These are phyloP conservation scores for Cladochytrium replicatum DNA, from an alignment of 192 early-diverging fungal species.

Conservation along the genomic window DNA sequence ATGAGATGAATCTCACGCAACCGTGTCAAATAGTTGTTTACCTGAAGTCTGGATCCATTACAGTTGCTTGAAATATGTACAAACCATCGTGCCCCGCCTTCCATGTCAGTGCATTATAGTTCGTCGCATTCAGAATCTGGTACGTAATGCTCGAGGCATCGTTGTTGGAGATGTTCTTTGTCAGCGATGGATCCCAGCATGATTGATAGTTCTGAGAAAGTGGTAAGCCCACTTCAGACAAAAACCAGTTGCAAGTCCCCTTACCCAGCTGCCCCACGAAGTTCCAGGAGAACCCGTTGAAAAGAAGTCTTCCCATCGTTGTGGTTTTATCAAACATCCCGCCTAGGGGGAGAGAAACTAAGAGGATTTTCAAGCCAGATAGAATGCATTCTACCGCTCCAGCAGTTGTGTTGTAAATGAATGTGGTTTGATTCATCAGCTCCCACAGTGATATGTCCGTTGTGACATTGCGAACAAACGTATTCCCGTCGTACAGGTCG, in stretches of 20 bases:
- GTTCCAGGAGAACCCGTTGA: no score
- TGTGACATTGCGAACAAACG: not conserved
- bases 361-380: no score
- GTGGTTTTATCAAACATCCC: no score
- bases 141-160: constrained; percentile 2
- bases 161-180: not conserved
- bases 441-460: constrained; percentile 4
- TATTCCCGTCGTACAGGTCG: constrained; percentile 3
- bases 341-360: no score
- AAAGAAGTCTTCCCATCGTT: no score
- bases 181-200: not conserved
- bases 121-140: constrained; percentile 3
- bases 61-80: constrained; percentile 4
- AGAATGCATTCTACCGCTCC: no score
- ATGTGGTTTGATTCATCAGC: not conserved
- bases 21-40: no score
- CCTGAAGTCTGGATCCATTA: constrained; percentile 2
- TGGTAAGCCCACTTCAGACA: no score
- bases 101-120: constrained; percentile 8
- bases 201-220: no score
- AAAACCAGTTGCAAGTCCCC: no score
- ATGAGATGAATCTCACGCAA: no score
- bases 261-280: no score
- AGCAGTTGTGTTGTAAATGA: constrained; percentile 6
- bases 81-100: not conserved